Conservation (phyloP, 371 early-diverging fungal species). For the Dinochytrium kinnereticum region DNA sequence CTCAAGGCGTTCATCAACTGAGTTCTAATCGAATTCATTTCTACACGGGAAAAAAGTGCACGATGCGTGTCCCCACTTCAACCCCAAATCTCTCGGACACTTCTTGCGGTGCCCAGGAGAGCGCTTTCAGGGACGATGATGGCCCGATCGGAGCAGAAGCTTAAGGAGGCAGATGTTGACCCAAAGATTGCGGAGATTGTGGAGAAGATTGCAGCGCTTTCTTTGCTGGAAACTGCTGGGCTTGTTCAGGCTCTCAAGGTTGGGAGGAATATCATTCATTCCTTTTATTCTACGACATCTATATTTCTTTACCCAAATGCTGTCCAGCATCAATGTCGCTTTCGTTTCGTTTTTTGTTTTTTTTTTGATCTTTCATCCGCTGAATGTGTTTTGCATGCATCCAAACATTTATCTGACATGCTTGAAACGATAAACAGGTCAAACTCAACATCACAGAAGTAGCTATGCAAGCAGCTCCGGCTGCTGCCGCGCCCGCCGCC, state of each 20-base stretch:
- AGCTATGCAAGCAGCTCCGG: conserved; percentile 78
- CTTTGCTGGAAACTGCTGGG: conserved; percentile 89
- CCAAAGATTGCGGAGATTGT: conserved; percentile 80
- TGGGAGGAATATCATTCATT: conserved; percentile 14
- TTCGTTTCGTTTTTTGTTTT: neutral
- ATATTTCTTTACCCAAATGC: too few relatives aligned
- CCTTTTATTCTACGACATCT: too few relatives aligned
- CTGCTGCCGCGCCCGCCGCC: conserved; percentile 65
- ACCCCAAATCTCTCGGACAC: neutral
- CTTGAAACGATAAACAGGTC: too few relatives aligned
- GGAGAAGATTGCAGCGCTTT: conserved; percentile 85
- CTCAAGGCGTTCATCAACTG: too few relatives aligned
- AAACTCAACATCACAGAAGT: conserved; percentile 92
- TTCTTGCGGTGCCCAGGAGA: neutral
- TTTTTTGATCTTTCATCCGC: conserved; percentile 6
- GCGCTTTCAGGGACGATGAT: neutral
- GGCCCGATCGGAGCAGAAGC: neutral
- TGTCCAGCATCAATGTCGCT: too few relatives aligned
- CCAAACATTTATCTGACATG: too few relatives aligned
- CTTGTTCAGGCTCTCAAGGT: conserved; percentile 90
- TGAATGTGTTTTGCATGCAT: too few relatives aligned
- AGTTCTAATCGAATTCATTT: too few relatives aligned
- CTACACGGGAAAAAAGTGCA: neutral
- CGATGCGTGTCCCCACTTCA: neutral
- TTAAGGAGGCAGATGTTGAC: neutral